These are phyloP conservation scores for Curvularia lunata DNA, from an alignment of 2,329 filamentous ascomycete species.

Conservation along the genomic window DNA sequence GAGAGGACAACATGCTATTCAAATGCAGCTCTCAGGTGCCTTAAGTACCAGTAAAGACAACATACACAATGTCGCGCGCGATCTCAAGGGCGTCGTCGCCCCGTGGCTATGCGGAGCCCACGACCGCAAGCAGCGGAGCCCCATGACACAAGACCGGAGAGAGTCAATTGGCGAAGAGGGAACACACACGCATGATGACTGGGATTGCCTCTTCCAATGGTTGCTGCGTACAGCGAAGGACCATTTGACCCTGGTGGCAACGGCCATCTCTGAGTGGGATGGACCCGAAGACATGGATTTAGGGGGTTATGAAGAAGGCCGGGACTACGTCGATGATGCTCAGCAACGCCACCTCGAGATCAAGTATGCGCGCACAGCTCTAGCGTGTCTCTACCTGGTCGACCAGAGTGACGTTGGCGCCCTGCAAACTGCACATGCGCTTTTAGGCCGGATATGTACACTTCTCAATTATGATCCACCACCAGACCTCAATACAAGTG, in stretches of 20 bases:
- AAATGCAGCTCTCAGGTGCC: constrained; percentile 60
- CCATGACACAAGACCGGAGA: constrained; percentile 43
- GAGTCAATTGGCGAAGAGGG: constrained; percentile 47
- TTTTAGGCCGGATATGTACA: constrained; percentile 64
- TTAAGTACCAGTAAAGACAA: constrained; percentile 20
- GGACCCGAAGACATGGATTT: constrained; percentile 74
- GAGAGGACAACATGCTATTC: constrained; percentile 64
- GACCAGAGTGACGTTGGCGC: constrained; percentile 65
- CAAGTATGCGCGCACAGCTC: constrained; percentile 70
- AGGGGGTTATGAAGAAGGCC: constrained; percentile 61
- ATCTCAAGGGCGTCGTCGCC: constrained; percentile 71
- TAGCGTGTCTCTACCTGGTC: constrained; percentile 73
- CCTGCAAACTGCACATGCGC: constrained; percentile 65
- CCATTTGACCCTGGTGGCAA: constrained; percentile 68
- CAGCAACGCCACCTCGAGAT: constrained; percentile 65
- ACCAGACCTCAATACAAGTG: constrained; percentile 53
- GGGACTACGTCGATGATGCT: constrained; percentile 65
- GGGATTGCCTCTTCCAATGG: constrained; percentile 74
- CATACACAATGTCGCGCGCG: constrained; percentile 60
- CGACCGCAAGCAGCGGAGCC: constrained; percentile 62
- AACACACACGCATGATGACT: constrained; percentile 56
- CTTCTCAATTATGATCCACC: constrained; percentile 67
- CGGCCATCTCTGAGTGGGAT: constrained; percentile 73
- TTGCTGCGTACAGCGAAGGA: constrained; percentile 64
- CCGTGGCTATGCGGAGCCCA: constrained; percentile 74